phyloP scores from a whole-genome alignment of 2,329 filamentous ascomycete species.

The Chrysoporthe austroafricana region DNA sequence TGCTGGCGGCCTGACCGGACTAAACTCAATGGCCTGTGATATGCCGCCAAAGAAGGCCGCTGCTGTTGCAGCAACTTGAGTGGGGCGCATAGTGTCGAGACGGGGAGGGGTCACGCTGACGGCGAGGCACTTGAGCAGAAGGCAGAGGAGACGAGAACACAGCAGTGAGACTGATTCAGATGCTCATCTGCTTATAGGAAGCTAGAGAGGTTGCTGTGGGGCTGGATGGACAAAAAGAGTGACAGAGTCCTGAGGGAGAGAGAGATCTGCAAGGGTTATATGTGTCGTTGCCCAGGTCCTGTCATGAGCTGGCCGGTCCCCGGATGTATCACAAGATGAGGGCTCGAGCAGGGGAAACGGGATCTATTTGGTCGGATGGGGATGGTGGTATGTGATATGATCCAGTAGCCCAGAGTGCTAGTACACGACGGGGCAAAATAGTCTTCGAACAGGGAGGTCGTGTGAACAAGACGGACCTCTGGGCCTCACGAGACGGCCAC shows the following conservation, averaged over 20 bases:
- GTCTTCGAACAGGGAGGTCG: slow-evolving; percentile 19
- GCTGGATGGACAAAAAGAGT: background rate
- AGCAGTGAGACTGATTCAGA: background rate
- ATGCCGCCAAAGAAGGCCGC: slow-evolving; percentile 36
- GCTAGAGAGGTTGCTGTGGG: background rate
- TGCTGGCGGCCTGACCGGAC: slow-evolving; percentile 67
- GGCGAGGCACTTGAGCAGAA: background rate
- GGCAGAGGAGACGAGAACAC: background rate
- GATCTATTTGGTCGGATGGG: slow-evolving; percentile 22
- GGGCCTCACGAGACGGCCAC: slow-evolving; percentile 25
- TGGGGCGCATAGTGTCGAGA: slow-evolving; percentile 20
- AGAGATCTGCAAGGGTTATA: slow-evolving; percentile 15
- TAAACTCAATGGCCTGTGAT: slow-evolving; percentile 57
- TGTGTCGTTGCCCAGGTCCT: slow-evolving; percentile 3
- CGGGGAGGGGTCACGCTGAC: background rate
- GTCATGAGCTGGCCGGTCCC: slow-evolving; percentile 11
- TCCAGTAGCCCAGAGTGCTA: slow-evolving; percentile 14
- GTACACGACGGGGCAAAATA: slow-evolving; percentile 6
- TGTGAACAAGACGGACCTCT: slow-evolving; percentile 22
- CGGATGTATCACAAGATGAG: slow-evolving; percentile 14
- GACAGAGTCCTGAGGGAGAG: too few species aligned
- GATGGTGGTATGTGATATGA: slow-evolving; percentile 17
- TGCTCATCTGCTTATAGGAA: background rate
- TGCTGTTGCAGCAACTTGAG: slow-evolving; percentile 31
- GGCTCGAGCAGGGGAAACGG: background rate